phyloP scores from a whole-genome alignment of 768 basidiomycete species.

The Russula foetens region DNA sequence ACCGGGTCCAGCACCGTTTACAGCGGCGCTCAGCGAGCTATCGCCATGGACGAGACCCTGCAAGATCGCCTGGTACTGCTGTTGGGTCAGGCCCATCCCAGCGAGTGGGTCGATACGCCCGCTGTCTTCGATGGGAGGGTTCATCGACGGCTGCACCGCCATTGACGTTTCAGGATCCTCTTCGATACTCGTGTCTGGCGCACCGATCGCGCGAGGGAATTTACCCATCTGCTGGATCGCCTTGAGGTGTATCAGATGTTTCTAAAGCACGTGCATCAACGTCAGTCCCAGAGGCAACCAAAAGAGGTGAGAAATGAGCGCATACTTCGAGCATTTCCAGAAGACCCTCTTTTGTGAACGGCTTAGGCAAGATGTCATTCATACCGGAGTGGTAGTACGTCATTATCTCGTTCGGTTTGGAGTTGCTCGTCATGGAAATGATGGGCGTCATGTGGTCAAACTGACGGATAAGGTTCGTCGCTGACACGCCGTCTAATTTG shows the following conservation, averaged over 20 bases:
- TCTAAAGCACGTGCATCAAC: constrained; percentile 11
- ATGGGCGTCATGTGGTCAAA: constrained; percentile 95
- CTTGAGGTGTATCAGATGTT: constrained; percentile 23
- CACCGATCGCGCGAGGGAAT: constrained; percentile 15
- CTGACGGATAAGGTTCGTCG: constrained; percentile 88
- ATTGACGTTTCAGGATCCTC: constrained; percentile 36
- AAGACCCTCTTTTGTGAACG: constrained; percentile 91
- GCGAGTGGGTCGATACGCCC: constrained; percentile 66
- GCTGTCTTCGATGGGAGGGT: constrained; percentile 13
- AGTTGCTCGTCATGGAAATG: constrained; percentile 97
- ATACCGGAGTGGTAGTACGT: constrained; percentile 86
- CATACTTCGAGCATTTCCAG: constrained; percentile 85
- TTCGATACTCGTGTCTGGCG: constrained; percentile 19
- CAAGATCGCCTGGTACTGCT: constrained; percentile 77
- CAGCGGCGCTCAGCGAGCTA: not conserved
- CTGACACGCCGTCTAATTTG: constrained; percentile 78
- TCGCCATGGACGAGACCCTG: constrained; percentile 65
- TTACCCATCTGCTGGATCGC: constrained; percentile 20
- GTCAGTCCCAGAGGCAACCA: not conserved
- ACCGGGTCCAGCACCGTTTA: constrained; percentile 21
- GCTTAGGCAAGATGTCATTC: constrained; percentile 96
- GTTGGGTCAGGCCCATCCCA: constrained; percentile 82
- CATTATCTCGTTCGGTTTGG: constrained; percentile 88
- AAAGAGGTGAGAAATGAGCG: constrained; percentile 7
- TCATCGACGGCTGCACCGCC: constrained; percentile 29